These are phyloP conservation scores for Diospyros kaki DNA, from an alignment of 148 eudicot species.

Conservation along the genomic window DNA sequence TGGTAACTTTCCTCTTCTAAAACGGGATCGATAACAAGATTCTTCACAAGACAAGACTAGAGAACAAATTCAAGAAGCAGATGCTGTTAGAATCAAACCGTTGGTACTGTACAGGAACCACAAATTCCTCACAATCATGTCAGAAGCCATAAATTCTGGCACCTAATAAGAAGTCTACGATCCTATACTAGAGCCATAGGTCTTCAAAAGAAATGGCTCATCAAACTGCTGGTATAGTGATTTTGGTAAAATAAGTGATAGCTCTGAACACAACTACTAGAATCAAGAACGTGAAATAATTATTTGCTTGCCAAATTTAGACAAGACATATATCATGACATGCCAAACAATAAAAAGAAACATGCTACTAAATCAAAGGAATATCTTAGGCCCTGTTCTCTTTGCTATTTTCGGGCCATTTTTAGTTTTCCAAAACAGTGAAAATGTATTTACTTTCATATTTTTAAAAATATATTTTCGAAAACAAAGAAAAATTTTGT, in stretches of 20 bases:
- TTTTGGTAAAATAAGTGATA: background rate
- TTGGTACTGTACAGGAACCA: background rate
- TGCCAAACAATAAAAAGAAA: background rate
- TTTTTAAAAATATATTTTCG: too few relatives aligned
- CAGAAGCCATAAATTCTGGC: background rate
- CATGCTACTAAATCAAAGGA: too few relatives aligned
- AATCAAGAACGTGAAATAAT: background rate
- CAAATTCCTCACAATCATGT: background rate
- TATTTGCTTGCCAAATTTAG: background rate
- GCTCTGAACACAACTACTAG: background rate
- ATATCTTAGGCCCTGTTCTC: too few relatives aligned
- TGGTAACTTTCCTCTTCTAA: constrained; percentile 78
- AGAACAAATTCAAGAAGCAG: background rate
- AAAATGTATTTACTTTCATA: too few relatives aligned
- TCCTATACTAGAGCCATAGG: background rate
- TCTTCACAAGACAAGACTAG: constrained; percentile 74
- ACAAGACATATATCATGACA: background rate
- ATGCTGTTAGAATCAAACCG: background rate
- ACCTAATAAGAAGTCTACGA: background rate
- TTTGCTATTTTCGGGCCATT: too few relatives aligned
- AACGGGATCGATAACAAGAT: constrained; percentile 87
- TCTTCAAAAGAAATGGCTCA: constrained; percentile 9
- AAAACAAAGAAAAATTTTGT: too few relatives aligned
- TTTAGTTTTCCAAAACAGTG: too few relatives aligned
- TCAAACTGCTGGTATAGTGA: background rate